These are phyloP conservation scores for Orbilia javanica DNA, from an alignment of 2,329 filamentous ascomycete species.

Conservation along the genomic window DNA sequence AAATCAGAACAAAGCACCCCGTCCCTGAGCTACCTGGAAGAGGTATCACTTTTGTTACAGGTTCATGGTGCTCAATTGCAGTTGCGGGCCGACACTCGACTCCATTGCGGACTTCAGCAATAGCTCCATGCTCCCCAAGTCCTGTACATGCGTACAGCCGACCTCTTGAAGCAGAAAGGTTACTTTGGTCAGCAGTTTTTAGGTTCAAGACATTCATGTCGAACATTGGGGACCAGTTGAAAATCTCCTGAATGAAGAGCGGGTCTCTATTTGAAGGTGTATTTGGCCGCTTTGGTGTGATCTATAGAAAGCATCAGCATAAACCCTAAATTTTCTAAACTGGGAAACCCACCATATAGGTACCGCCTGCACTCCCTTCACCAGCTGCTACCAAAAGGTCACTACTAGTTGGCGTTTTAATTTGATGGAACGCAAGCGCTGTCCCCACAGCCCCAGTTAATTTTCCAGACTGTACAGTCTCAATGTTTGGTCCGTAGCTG, in stretches of 20 bases:
- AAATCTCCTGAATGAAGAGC: constrained; percentile 56
- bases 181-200: constrained; percentile 59
- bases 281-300: constrained; percentile 38
- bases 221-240: constrained; percentile 72
- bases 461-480: constrained; percentile 43
- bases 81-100: constrained; percentile 74
- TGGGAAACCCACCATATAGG: constrained; percentile 74
- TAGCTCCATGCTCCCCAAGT: constrained; percentile 72
- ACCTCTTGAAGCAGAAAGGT: constrained; percentile 59
- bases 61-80: constrained; percentile 33
- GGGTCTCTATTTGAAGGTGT: constrained; percentile 68
- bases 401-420: constrained; percentile 67
- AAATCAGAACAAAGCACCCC: constrained; percentile 39
- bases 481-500: constrained; percentile 32
- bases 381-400: constrained; percentile 87
- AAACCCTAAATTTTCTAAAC: not conserved
- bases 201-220: constrained; percentile 66
- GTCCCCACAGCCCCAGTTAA: constrained; percentile 78
- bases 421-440: constrained; percentile 77
- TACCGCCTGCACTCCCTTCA: constrained; percentile 79
- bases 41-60: constrained; percentile 46
- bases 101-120: constrained; percentile 78
- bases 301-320: constrained; percentile 21
- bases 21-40: constrained; percentile 31
- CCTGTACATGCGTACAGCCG: constrained; percentile 77